These are phyloP conservation scores for Pyrus betulifolia DNA, from an alignment of 306 rosid genomes.

Conservation along the genomic window DNA sequence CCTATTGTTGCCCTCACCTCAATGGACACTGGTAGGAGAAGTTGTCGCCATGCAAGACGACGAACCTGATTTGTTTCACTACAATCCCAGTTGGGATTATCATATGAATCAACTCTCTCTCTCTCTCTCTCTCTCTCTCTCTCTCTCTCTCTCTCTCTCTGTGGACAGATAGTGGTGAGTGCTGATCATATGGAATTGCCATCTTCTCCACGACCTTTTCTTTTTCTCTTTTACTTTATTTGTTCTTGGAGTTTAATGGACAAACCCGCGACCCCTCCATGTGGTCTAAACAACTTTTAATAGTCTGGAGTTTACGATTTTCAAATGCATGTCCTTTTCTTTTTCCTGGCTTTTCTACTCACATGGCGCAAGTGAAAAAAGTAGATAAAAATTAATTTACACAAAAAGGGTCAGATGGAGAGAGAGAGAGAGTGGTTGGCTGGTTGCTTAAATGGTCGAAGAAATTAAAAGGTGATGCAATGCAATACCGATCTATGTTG, in stretches of 20 bases:
- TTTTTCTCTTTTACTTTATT: conserved; percentile 21
- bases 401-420: not conserved
- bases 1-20: not conserved
- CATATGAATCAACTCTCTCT: not conserved
- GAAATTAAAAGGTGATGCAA: not conserved
- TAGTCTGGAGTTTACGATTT: not conserved
- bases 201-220: conserved; percentile 22
- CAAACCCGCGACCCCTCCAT: conserved; percentile 75
- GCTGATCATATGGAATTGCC: conserved; percentile 45
- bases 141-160: not conserved
- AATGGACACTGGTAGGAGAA: not conserved
- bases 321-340: conserved; percentile 53
- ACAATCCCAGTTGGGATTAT: not conserved
- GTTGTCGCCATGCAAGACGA: conserved; percentile 42
- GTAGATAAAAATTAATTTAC: not conserved
- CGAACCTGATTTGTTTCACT: conserved; percentile 12
- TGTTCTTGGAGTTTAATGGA: conserved; percentile 52
- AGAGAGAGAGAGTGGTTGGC: not conserved
- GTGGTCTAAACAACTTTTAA: conserved; percentile 34
- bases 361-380: conserved; percentile 40
- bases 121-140: not conserved
- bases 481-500: conserved; percentile 1
- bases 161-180: conserved; percentile 30
- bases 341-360: conserved; percentile 43
- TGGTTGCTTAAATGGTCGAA: conserved; percentile 21